Base-by-base conservation (phyloP, 768 basidiomycete genomes). In the Auriscalpium vulgare region DNA sequence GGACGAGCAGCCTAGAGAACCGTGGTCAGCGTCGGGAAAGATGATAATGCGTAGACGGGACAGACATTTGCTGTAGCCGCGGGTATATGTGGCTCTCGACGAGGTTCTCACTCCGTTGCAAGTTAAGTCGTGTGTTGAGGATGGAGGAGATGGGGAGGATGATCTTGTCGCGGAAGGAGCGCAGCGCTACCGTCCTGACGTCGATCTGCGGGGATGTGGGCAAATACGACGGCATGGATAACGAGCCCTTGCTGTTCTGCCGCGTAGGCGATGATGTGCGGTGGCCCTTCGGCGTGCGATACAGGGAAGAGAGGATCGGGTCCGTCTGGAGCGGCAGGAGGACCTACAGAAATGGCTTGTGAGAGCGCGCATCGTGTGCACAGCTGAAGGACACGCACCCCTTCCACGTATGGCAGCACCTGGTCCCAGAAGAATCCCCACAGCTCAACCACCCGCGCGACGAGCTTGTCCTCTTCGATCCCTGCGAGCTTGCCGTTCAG, bases 361-460 rank as follows among this genome's bases (percentile, higher is more conserved):
- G 60, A 36, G 16, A 8, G 55, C 74, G 70, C 14, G 69, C 75
- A 65, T 71, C 72, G 19, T 75, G 57, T 17, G 72, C 71, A 13
- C 74, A 56, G 23, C 74, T 64, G 52, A 73, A 71, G 72, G 73
- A 23, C 10, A 76, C 84, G 66, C 63, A 92, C 90, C 54, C 89
- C 91, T 77, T 93, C 91, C 37, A 92, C 75, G 66, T 93, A 94
- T 8, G 91, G 87, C 8, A 94, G 73, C 29, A 93, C 84, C 58
- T 89, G 84, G 62, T 88, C 88, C 87, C 90, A 95, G 71, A 97
- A 97, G 75, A 95, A 95, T 13, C 79, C 81, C 93, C 94, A 97
- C 16, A 89, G 77, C 62, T 95, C 92, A 2, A 93, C 88, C 16
- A 95, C 78, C 34, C 91, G 78, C 5, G 75, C 74, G 6, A 95